Base-by-base conservation (phyloP, 176 grass and related monocot genomes). In the Miscanthus lutarioriparius region DNA sequence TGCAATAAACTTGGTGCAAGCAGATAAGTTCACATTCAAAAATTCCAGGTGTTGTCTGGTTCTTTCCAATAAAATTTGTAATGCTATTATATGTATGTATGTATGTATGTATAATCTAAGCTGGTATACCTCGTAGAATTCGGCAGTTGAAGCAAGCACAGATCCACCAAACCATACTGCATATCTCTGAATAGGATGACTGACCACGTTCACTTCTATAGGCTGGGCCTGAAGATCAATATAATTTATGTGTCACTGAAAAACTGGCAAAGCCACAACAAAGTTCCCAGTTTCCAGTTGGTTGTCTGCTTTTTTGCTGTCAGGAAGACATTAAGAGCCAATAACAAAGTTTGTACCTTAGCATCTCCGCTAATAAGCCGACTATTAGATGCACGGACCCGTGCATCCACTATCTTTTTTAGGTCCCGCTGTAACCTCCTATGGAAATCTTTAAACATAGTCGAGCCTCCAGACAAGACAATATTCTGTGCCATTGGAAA, bases 391-490 rank as follows among this genome's bases (percentile, higher is more conserved):
- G 86, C 72, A 67, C 66, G 80, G 45, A 92, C 92, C 20, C 96
- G 82, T 67, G 86, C 80, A 87, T 99, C 96, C 66, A 99, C 96
- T 91, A 99, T 99, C 86, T 92, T 94, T 90, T 99, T 99, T 43
- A 99, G 80, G 76, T 99, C 96, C 17, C 96, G 84, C 43, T 99
- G 96, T 74, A 99, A 90, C 85, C 93, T 94, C 86, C 96, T 94
- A 87, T 99, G 91, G 79, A 99, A 99, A 86, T 99, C 96, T 86
- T 99, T 99, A 61, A 99, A 99, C 96, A 99, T 94, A 79, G 96
- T 99, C 2, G 96, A 99, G 11, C 93, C 96, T 32, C 96, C 96
- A 77, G 96, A 99, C 77, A 99, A 84, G 23, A 99, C 96, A 83
- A 99, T 87, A 84, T 99, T 99, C 96, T 99, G 91, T 68, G 80